A percentile compares a stretch with the other conserved stretches of the same genome.
Evolutionary conservation across 208 protist genomes (phyloP).

Genomic region (Leishmania turanica): DNA sequence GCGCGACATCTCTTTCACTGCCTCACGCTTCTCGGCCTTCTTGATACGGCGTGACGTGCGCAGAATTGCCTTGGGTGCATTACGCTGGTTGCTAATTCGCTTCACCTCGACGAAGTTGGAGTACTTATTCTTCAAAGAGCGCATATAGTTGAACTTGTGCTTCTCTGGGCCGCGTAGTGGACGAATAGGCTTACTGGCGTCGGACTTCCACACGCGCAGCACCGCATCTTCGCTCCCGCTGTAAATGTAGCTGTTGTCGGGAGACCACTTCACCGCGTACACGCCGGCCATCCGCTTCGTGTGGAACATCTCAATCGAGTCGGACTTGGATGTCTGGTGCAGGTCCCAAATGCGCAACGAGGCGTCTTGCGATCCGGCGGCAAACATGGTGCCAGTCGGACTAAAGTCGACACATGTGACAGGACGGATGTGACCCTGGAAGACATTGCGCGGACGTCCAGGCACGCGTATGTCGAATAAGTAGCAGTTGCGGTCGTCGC

Average conservation of each 20-base stretch:
- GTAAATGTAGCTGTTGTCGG: constrained; percentile 95
- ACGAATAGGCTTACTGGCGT: constrained; percentile 90
- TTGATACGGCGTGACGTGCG: constrained; percentile 61
- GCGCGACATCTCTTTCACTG: constrained; percentile 88
- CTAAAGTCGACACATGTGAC: constrained; percentile 96
- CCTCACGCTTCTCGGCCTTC: constrained; percentile 81
- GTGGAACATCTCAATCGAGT: constrained; percentile 97
- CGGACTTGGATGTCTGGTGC: constrained; percentile 83
- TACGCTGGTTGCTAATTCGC: constrained; percentile 89
- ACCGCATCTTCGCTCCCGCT: constrained; percentile 97
- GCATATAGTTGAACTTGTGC: constrained; percentile 94
- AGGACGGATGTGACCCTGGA: constrained; percentile 96
- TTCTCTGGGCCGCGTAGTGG: constrained; percentile 89
- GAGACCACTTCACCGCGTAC: constrained; percentile 91
- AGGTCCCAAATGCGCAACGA: constrained; percentile 96
- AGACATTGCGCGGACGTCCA: constrained; percentile 92
- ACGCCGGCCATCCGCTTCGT: constrained; percentile 98
- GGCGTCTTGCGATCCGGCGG: constrained; percentile 94
- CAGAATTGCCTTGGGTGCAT: constrained; percentile 84
- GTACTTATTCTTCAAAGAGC: constrained; percentile 88
- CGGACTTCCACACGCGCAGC: constrained; percentile 97
- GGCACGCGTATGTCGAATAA: constrained; percentile 98
- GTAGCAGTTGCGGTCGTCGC: constrained; percentile 98
- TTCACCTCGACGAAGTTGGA: constrained; percentile 86
- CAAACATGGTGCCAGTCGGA: constrained; percentile 96